Evolutionary conservation across 768 basidiomycete species (phyloP).

Genomic region (Suillus luteus): DNA sequence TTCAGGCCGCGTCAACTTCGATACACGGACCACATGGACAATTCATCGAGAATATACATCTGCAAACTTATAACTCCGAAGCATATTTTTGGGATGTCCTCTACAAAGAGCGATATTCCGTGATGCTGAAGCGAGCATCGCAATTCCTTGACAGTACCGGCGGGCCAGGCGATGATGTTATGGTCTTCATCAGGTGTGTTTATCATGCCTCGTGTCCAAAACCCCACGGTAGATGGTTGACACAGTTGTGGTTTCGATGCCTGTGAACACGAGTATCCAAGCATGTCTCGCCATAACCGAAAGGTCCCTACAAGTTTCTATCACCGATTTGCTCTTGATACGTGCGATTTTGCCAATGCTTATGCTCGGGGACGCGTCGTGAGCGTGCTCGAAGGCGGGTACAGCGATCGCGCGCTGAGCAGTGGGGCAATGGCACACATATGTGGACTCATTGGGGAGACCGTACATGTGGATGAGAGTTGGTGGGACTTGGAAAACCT

Average conservation of each 20-base stretch:
- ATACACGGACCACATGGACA: conserved; percentile 84
- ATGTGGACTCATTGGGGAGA: conserved; percentile 52
- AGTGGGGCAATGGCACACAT: conserved; percentile 86
- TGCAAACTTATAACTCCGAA: conserved; percentile 70
- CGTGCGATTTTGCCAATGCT: conserved; percentile 59
- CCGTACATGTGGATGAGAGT: conserved; percentile 35
- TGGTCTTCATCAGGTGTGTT: conserved; percentile 86
- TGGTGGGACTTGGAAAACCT: conserved; percentile 76
- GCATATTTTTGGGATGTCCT: conserved; percentile 75
- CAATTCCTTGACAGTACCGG: conserved; percentile 72
- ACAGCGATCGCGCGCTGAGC: conserved; percentile 84
- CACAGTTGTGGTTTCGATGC: conserved; percentile 92
- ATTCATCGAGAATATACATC: conserved; percentile 83
- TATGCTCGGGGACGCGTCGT: conserved; percentile 73
- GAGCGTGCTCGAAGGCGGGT: conserved; percentile 94
- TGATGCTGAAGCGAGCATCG: conserved; percentile 64
- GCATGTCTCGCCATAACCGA: conserved; percentile 92
- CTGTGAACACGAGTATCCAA: conserved; percentile 84
- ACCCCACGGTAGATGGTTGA: neutral
- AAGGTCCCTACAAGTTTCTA: conserved; percentile 89
- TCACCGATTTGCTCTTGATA: conserved; percentile 77
- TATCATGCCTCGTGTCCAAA: neutral
- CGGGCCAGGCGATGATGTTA: conserved; percentile 62
- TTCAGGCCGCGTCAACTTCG: conserved; percentile 86
- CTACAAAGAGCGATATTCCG: conserved; percentile 65